Percentiles rank a stretch among this genome's conserved stretches.
Conservation (phyloP, 2,329 filamentous ascomycete genomes). For the Tricladium varicosporioides region DNA sequence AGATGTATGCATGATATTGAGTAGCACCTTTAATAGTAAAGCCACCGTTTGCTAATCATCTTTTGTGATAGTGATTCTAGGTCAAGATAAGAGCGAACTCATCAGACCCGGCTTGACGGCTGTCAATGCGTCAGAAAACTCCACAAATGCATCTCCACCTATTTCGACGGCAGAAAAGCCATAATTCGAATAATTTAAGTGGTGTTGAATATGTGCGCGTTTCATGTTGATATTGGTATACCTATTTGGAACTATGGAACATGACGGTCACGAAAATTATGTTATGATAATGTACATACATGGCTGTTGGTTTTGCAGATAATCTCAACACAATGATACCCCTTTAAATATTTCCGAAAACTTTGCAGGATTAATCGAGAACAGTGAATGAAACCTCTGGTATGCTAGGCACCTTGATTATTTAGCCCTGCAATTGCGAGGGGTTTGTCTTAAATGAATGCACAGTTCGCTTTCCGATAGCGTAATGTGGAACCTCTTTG, state of each 20-base stretch:
- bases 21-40: no score
- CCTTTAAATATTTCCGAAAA: neutral
- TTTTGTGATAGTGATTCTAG: neutral
- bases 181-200: no score
- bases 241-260: neutral
- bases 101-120: neutral
- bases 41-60: no score
- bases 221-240: neutral
- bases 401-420: no score
- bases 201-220: no score
- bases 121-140: neutral
- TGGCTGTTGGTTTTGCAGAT: neutral
- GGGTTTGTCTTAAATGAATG: no score
- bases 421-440: no score
- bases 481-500: no score
- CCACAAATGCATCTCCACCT: neutral
- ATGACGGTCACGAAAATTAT: no score
- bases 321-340: neutral
- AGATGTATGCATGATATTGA: conserved; percentile 24
- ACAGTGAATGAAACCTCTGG: no score
- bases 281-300: no score
- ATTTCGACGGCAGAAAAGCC: neutral
- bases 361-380: neutral
- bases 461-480: no score
- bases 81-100: neutral